Conservation (phyloP, 345 rosid species). For the Populus ilicifolia region DNA sequence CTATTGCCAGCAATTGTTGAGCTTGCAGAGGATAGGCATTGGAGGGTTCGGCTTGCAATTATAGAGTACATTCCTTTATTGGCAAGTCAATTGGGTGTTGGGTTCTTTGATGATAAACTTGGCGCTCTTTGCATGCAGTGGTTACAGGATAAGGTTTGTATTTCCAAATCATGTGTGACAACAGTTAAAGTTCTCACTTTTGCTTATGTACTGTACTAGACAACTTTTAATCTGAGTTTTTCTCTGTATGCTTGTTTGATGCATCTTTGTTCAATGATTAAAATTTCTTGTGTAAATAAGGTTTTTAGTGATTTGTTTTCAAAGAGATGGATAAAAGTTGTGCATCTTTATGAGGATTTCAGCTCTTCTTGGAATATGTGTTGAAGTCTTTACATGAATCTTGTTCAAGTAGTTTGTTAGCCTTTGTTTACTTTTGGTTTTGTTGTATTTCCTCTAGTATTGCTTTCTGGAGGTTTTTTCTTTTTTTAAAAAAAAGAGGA, state of each 20-base stretch:
- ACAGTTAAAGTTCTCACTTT: background rate
- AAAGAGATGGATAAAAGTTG: background rate
- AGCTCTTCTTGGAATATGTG: background rate
- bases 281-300: background rate
- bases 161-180: background rate
- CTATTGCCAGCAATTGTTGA: slow-evolving; percentile 94
- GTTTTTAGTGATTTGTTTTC: background rate
- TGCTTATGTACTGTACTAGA: background rate
- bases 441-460: background rate
- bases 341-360: background rate
- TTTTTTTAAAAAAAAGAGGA: background rate
- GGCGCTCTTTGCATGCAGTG: slow-evolving; percentile 98
- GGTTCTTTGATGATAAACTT: slow-evolving; percentile 89
- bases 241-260: background rate
- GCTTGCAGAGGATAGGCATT: slow-evolving; percentile 97
- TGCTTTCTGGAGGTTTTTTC: background rate
- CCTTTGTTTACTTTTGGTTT: background rate
- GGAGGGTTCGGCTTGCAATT: slow-evolving; percentile 95
- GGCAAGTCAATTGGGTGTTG: slow-evolving; percentile 94
- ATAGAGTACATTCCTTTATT: slow-evolving; percentile 90
- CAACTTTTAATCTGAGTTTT: background rate
- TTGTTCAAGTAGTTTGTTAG: background rate
- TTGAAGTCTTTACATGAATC: background rate
- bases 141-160: slow-evolving; percentile 85
- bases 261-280: background rate